These are phyloP conservation scores for Echites panduratus DNA, from an alignment of 257 asterid genomes.

Conservation along the genomic window DNA sequence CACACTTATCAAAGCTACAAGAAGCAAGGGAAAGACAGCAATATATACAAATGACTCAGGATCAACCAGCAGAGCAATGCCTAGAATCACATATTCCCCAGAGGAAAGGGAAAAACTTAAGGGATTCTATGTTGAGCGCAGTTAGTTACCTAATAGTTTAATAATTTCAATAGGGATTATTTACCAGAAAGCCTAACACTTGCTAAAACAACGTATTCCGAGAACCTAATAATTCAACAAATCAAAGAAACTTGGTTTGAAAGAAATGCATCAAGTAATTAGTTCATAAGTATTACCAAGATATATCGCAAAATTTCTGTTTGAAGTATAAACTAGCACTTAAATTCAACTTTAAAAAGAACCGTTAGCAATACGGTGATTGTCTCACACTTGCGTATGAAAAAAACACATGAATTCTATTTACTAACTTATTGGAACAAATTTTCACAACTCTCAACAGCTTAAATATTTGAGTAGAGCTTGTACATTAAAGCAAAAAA, in stretches of 20 bases:
- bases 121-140: neutral
- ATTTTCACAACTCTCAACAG: neutral
- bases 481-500: neutral
- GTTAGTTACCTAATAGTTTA: neutral
- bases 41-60: neutral
- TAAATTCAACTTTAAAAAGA: neutral
- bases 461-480: neutral
- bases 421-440: neutral
- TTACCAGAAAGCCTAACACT: neutral
- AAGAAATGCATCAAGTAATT: constrained; percentile 1
- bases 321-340: neutral
- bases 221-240: neutral
- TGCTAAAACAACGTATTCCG: neutral
- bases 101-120: neutral
- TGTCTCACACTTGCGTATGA: neutral
- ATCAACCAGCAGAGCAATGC: neutral
- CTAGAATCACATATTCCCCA: neutral
- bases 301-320: neutral
- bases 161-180: neutral
- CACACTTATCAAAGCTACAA: neutral
- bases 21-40: neutral
- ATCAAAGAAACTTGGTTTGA: neutral
- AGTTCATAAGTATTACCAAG: neutral
- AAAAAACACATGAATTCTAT: neutral
- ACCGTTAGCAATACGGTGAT: neutral